Evolutionary conservation across 2,329 filamentous ascomycete genomes (phyloP).

Genomic region (Penicillium aurantiogriseum): DNA sequence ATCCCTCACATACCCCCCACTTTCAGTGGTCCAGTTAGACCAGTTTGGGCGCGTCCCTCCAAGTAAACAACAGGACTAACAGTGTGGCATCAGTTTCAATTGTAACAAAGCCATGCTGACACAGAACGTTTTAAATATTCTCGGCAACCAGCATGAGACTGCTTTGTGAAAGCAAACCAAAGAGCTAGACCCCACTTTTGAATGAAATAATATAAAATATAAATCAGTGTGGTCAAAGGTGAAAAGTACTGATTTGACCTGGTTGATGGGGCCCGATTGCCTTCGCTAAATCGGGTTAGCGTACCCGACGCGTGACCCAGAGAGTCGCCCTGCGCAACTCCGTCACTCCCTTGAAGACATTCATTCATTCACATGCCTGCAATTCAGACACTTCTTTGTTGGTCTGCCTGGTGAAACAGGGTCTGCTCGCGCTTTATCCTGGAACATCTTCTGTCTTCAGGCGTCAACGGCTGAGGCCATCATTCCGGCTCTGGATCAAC

Average conservation of each 20-base stretch:
- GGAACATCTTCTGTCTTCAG: neutral
- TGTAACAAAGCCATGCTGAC: conserved; percentile 9
- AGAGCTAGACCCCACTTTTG: neutral
- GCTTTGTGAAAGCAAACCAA: neutral
- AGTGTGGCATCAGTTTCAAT: conserved; percentile 1
- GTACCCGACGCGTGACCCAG: conserved; percentile 40
- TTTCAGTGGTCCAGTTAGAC: neutral
- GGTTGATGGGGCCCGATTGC: conserved; percentile 3
- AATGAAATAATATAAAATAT: neutral
- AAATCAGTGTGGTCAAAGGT: neutral
- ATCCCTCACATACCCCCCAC: conserved; percentile 6
- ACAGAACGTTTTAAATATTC: neutral
- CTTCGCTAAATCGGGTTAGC: conserved; percentile 32
- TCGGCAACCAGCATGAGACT: conserved; percentile 5
- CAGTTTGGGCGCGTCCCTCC: neutral
- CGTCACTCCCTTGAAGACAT: conserved; percentile 25
- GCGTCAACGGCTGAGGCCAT: neutral
- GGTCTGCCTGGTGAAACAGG: conserved; percentile 4
- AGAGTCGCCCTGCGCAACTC: conserved; percentile 31
- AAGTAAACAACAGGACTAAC: conserved; percentile 2
- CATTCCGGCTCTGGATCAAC: conserved; percentile 4
- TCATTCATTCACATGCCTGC: conserved; percentile 9
- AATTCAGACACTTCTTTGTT: conserved; percentile 13
- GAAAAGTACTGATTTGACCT: neutral
- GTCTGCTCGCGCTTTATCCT: neutral